These are phyloP conservation scores for Aurifilum marmelostoma DNA, from an alignment of 2,329 filamentous ascomycete genomes.

Conservation along the genomic window DNA sequence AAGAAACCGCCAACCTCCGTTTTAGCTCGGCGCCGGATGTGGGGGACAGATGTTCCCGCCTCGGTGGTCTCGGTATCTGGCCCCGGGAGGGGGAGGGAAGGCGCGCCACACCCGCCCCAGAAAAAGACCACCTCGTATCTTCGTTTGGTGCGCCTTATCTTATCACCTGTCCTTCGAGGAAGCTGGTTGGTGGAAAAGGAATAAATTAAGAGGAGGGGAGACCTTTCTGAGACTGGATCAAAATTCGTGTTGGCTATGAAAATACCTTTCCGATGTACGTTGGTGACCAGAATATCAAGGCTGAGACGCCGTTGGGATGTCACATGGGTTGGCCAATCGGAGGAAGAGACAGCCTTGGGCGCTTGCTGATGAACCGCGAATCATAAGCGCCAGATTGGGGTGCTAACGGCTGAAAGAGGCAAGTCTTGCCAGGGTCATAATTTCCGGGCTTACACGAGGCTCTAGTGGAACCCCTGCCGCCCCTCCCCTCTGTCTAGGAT, in stretches of 20 bases:
- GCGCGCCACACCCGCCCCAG: background rate
- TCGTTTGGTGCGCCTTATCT: background rate
- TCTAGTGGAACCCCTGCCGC: conserved; percentile 1
- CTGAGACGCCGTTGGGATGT: background rate
- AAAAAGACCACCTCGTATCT: background rate
- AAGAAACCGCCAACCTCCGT: background rate
- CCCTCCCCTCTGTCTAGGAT: background rate
- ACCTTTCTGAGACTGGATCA: background rate
- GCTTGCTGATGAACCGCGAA: conserved; percentile 7
- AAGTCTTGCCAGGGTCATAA: conserved; percentile 15
- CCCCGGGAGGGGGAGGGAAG: background rate
- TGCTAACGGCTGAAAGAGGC: conserved; percentile 20
- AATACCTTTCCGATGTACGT: background rate
- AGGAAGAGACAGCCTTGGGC: background rate
- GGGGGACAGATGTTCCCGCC: background rate
- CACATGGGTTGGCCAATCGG: conserved; percentile 3
- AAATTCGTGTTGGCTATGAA: background rate
- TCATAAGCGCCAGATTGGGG: conserved; percentile 16
- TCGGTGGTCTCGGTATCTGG: background rate
- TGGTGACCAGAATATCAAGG: conserved; percentile 1
- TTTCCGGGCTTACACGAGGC: conserved; percentile 16
- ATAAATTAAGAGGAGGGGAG: background rate
- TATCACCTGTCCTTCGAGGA: background rate
- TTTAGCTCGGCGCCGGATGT: background rate
- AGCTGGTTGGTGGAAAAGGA: background rate